Percentiles rank a stretch among this genome's conserved stretches.
phyloP scores from a whole-genome alignment of 306 rosid species.

The Adenanthera pavonina region DNA sequence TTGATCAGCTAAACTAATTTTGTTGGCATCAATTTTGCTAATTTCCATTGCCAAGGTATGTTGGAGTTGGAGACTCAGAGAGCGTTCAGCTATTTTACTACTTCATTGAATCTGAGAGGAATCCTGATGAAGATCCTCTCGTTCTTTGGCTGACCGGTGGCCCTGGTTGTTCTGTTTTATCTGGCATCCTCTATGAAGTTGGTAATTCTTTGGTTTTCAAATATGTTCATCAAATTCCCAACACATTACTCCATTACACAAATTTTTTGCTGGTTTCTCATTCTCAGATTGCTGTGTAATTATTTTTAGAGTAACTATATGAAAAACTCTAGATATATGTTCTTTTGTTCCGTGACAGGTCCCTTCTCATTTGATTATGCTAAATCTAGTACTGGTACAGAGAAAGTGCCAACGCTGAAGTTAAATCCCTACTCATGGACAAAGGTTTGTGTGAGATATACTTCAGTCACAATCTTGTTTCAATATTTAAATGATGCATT shows the following conservation, averaged over 20 bases:
- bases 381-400: conserved; percentile 1
- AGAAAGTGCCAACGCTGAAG: neutral
- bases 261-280: neutral
- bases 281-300: too few relatives aligned
- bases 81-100: conserved; percentile 23
- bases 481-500: neutral
- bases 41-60: conserved; percentile 7
- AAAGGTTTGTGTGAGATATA: conserved; percentile 7
- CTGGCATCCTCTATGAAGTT: conserved; percentile 25
- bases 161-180: conserved; percentile 37
- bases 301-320: too few relatives aligned
- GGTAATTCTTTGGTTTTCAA: neutral
- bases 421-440: conserved; percentile 51
- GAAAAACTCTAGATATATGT: neutral
- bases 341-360: conserved; percentile 18
- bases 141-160: conserved; percentile 39
- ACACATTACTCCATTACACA: neutral
- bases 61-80: conserved; percentile 9
- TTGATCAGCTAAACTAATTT: too few relatives aligned
- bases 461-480: neutral
- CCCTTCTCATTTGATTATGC: conserved; percentile 41
- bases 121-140: conserved; percentile 34
- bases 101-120: conserved; percentile 28
- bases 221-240: neutral
- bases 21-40: neutral